Base-by-base conservation (phyloP, 176 grass and related monocot species). In the Phoenix roebelenii region DNA sequence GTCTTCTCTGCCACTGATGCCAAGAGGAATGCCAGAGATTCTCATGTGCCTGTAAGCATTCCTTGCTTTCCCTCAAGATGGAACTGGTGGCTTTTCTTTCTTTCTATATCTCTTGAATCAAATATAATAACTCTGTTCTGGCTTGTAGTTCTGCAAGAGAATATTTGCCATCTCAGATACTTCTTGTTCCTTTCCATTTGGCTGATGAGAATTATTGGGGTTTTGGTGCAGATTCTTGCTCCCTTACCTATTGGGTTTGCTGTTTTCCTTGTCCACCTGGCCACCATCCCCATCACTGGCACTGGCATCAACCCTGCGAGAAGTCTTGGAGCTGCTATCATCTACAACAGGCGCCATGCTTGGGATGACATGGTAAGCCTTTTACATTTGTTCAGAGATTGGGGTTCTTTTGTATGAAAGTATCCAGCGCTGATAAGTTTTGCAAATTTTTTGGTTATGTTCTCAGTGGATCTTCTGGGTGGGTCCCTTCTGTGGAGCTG, bases 391-490 rank as follows among this genome's bases (percentile, higher is more conserved):
- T 44, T 2, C 3, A 14, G 35, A 2, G 2, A 44, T 9, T 12
- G 7, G 7, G 35, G 7, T 44, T 14, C 35, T 44, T 44, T 44
- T 20, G 20, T 20, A 20, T 20, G 0, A 20, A 5, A 6, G 28
- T 5, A 30, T 5, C 35, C 3, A 18, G 1, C 22, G 5, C 24
- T 49, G 52, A 51, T 24, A 3, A 61, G 32, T 56, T 18, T 4
- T 44, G 35, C 35, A 44, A 44, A 44, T 44, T 44, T 74, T 55
- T 25, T 63, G 54, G 22, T 22, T 5, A 50, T 26, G 3, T 73
- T 26, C 63, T 20, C 70, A 89, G 89, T 89, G 85, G 85, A 96
- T 96, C 67, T 96, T 96, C 83, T 96, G 92, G 92, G 92, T 90
- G 18, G 92, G 92, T 5, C 92, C 92, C 69, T 96, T 96, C 65